phyloP scores from a whole-genome alignment of 2,329 filamentous ascomycete genomes.

The Colletotrichum neosansevieriae region DNA sequence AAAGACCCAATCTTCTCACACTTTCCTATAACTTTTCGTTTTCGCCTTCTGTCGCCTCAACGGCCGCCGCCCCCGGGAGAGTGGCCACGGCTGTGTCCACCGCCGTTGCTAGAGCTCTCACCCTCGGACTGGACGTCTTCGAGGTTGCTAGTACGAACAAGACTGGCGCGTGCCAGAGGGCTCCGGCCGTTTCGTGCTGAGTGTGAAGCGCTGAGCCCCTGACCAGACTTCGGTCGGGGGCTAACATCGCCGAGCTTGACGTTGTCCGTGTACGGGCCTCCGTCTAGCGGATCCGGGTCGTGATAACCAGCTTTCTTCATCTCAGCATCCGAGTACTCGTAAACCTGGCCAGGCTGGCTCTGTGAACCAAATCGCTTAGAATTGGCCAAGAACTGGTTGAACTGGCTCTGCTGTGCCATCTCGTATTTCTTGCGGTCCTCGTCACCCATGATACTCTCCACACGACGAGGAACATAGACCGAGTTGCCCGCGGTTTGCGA shows the following conservation, averaged over 20 bases:
- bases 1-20: conserved; percentile 12
- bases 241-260: conserved; percentile 44
- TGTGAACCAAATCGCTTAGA: conserved; percentile 36
- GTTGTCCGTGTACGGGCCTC: conserved; percentile 36
- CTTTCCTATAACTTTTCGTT: neutral
- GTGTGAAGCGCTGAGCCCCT: conserved; percentile 40
- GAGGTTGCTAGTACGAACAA: conserved; percentile 46
- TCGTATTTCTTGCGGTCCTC: conserved; percentile 82
- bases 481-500: conserved; percentile 68
- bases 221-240: conserved; percentile 40
- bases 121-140: conserved; percentile 49
- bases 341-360: conserved; percentile 55
- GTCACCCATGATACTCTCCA: conserved; percentile 82
- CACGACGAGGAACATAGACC: conserved; percentile 74
- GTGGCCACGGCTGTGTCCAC: conserved; percentile 25
- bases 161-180: conserved; percentile 53
- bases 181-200: conserved; percentile 50
- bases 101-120: conserved; percentile 41
- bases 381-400: conserved; percentile 43
- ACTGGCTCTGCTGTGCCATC: conserved; percentile 71
- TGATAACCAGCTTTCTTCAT: conserved; percentile 41
- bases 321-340: conserved; percentile 61
- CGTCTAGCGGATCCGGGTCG: conserved; percentile 19
- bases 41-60: neutral
- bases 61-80: conserved; percentile 18